A percentile compares a stretch with the other conserved stretches of the same genome.
Evolutionary conservation across 1,284 basidiomycete species (phyloP).

Genomic region (Pyrrhoderma lamaoense): DNA sequence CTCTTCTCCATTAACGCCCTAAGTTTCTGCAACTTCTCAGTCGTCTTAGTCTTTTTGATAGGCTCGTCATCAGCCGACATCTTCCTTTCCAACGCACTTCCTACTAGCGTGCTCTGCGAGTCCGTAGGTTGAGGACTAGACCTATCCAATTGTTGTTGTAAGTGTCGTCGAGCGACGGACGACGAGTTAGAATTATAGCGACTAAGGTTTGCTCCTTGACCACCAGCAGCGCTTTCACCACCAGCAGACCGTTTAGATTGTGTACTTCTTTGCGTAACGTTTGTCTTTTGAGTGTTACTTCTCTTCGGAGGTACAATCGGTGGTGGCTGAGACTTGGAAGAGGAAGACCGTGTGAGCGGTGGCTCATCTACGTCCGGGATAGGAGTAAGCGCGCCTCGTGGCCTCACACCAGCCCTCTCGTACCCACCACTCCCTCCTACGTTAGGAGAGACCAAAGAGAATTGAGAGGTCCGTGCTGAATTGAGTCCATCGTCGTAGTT

Average conservation of each 20-base stretch:
- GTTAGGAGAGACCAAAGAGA: conserved; percentile 13
- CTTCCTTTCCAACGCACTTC: conserved; percentile 62
- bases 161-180: conserved; percentile 19
- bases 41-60: conserved; percentile 47
- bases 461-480: conserved; percentile 7
- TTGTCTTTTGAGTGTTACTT: conserved; percentile 16
- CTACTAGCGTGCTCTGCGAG: conserved; percentile 63
- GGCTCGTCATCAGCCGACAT: conserved; percentile 49
- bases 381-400: conserved; percentile 7
- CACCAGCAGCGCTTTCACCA: neutral
- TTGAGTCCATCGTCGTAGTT: neutral
- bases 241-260: neutral
- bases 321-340: conserved; percentile 2
- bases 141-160: no score
- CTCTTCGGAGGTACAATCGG: conserved; percentile 5
- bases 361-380: conserved; percentile 11
- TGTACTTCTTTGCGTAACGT: conserved; percentile 9
- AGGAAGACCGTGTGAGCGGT: conserved; percentile 8
- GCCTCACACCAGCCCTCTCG: neutral
- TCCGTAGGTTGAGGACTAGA: conserved; percentile 45
- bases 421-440: neutral
- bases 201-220: neutral
- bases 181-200: conserved; percentile 18
- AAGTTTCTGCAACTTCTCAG: conserved; percentile 56
- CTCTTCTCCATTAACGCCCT: conserved; percentile 63